phyloP scores from a whole-genome alignment of 495 filamentous ascomycete genomes.

The Daldinia childiae region DNA sequence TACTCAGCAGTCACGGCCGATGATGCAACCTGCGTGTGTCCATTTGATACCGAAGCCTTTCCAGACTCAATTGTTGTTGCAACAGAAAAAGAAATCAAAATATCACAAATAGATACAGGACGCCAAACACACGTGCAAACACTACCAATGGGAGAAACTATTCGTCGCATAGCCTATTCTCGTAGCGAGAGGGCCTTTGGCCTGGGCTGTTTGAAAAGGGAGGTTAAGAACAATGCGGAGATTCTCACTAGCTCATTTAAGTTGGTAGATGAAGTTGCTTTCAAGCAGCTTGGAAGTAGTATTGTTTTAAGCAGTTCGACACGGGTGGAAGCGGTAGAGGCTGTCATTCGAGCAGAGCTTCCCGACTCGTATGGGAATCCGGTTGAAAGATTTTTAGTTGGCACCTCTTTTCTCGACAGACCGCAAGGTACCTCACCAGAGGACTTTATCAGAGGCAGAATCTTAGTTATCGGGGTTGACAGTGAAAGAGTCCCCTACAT shows the following conservation, averaged over 20 bases:
- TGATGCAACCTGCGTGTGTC: slow-evolving; percentile 78
- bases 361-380: slow-evolving; percentile 66
- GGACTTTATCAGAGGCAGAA: slow-evolving; percentile 72
- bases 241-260: slow-evolving; percentile 58
- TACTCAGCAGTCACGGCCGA: slow-evolving; percentile 97
- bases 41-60: slow-evolving; percentile 83
- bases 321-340: slow-evolving; percentile 81
- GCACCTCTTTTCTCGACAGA: slow-evolving; percentile 80
- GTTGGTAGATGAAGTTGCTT: slow-evolving; percentile 63
- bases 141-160: slow-evolving; percentile 79
- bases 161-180: slow-evolving; percentile 88
- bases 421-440: slow-evolving; percentile 43
- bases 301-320: slow-evolving; percentile 60
- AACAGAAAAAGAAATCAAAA: slow-evolving; percentile 77
- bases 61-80: slow-evolving; percentile 83
- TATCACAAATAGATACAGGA: slow-evolving; percentile 83
- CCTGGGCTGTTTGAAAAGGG: slow-evolving; percentile 80
- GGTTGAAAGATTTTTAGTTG: slow-evolving; percentile 86
- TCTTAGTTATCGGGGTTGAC: slow-evolving; percentile 85
- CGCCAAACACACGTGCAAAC: slow-evolving; percentile 87
- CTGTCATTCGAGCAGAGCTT: slow-evolving; percentile 82
- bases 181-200: slow-evolving; percentile 81
- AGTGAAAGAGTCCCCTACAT: slow-evolving; percentile 74
- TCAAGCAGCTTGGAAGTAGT: slow-evolving; percentile 55
- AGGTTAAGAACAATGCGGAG: slow-evolving; percentile 58